Evolutionary conservation across 2,329 filamentous ascomycete species (phyloP), one percentile per base, ranked within the genome.

Genomic region (Albophoma yamanashiensis): DNA sequence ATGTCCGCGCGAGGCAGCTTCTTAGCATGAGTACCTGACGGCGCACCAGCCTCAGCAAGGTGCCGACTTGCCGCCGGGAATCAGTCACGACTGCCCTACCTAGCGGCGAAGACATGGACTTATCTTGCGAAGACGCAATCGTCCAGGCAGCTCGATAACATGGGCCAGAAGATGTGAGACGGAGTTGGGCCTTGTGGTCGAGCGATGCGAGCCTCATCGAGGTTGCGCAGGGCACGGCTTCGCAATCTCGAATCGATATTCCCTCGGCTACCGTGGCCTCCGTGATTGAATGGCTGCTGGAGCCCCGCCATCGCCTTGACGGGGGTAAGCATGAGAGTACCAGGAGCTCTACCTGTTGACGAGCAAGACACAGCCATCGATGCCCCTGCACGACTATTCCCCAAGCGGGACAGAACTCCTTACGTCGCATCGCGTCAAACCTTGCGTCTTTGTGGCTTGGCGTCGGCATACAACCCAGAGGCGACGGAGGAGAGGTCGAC

Each of bases 401-500:
- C 2, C 27, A n/a, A 53, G 50, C 31, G n/a, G 4, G 20, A 15
- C 27, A 6, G 27, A 15, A 20, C 9, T 20, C 4, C 25, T 27
- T 34, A 15, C 17, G 12, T 11, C 15, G 7, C 17, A 52, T 52
- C 27, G 17, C 17, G 27, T 52, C 27, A 52, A 52, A 58, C 71
- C 67, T 67, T 78, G 63, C 68, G 72, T 60, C 64, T 69, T 58
- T 62, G 70, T 42, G 64, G 62, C 25, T 59, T 62, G 34, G 58
- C 57, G 17, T 60, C 58, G 47, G 63, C 60, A 6, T 67, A 61
- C 7, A 67, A 56, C 1, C 67, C 70, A 7, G 74, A 71, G 25
- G 67, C 67, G n/a, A 69, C 58, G 38, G 70, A 67, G 1, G 68
- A 66, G 25, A 71, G 39, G 45, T 73, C 67, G n/a, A 70, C 60